Percentiles rank a stretch among this genome's conserved stretches.
Conservation (phyloP, 768 basidiomycete species). For the Boletus subparvulus region DNA sequence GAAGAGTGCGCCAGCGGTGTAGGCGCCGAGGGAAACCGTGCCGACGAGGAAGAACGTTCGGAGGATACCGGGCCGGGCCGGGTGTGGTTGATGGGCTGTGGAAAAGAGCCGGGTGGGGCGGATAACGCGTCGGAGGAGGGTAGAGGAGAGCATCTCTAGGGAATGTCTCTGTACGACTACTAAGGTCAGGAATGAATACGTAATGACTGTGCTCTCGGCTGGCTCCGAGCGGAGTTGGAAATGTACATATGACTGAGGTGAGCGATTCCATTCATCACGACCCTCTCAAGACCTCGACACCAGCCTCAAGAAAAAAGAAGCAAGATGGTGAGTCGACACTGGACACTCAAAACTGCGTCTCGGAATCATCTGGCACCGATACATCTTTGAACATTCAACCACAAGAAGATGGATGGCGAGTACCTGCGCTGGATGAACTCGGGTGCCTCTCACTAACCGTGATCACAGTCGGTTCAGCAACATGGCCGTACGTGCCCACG, state of each 20-base stretch:
- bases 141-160: background rate
- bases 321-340: conserved; percentile 52
- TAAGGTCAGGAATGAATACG: conserved; percentile 4
- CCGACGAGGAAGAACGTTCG: conserved; percentile 21
- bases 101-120: conserved; percentile 19
- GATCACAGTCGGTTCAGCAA: conserved; percentile 27
- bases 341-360: conserved; percentile 22
- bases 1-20: conserved; percentile 62
- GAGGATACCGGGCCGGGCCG: conserved; percentile 9
- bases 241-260: too few species aligned
- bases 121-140: conserved; percentile 9
- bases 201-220: conserved; percentile 6
- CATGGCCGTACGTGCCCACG: conserved; percentile 9
- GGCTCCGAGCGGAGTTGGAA: conserved; percentile 25
- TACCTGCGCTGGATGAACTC: conserved; percentile 39
- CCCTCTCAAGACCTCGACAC: conserved; percentile 21
- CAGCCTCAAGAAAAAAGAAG: conserved; percentile 41
- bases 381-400: conserved; percentile 32
- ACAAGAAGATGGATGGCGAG: conserved; percentile 53
- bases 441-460: conserved; percentile 18
- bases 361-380: conserved; percentile 42
- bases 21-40: conserved; percentile 31
- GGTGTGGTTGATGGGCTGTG: background rate
- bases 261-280: background rate
- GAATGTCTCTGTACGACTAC: too few species aligned